Base-by-base conservation (phyloP, 371 early-diverging fungal genomes). In the Mucor ambiguus region DNA sequence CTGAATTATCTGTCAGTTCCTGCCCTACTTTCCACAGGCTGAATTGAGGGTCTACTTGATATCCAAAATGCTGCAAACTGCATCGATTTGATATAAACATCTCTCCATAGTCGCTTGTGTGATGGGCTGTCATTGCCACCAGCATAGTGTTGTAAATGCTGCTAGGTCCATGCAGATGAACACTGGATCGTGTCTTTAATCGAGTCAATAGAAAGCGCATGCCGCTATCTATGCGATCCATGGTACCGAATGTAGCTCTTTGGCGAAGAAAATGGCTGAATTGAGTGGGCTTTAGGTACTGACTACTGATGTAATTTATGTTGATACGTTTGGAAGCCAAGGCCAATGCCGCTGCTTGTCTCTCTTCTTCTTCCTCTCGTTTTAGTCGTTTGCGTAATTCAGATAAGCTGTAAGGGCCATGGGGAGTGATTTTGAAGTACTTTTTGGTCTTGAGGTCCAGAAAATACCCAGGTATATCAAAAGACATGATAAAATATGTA, bases 21-120 rank as follows among this genome's bases (percentile, higher is more conserved):
- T 26, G 32, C 14, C 55, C 29, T n/a, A 49, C 52, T 12, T 65
- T 58, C 76, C 75, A 75, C 30, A 71, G 20, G 12, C 67, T 63
- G 54, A 75, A 78, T 3, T 56, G 62, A 48, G 79, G 79, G 10
- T 69, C 64, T 8, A 71, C 43, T 57, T 72, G 74, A 41, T 78
- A 78, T 37, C 74, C 76, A 64, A 61, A 77, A n/a, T 63, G 70
- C 16, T 61, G 30, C 10, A 72, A 10, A 12, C 41, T n/a, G 37
- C 43, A 18, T n/a, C 38, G 28, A 29, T 22, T 44, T 8, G 61
- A 38, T 3, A 61, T 9, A 46, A 64, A 41, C 5, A 68, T 38
- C 33, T 67, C 58, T n/a, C 72, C 72, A 28, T 61, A 56, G 20
- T 61, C 58, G 28, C 32, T 28, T 2, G 32, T 22, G 7, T 61